Evolutionary conservation across 2,329 filamentous ascomycete genomes (phyloP), one percentile per base, ranked within the genome.

Genomic region (Ophiostoma sp.): DNA sequence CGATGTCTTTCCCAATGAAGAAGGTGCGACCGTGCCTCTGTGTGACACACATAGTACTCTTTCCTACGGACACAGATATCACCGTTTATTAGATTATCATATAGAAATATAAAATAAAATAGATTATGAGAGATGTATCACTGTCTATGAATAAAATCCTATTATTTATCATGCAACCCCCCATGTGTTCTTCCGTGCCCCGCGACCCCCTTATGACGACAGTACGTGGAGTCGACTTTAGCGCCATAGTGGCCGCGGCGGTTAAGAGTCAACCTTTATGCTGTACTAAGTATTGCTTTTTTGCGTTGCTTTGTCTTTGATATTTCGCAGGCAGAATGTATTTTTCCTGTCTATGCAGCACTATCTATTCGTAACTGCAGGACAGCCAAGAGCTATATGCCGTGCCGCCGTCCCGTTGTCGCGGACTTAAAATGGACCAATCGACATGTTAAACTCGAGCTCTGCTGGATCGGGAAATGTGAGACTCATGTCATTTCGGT

Each of bases 171-270:
- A 17, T 57, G 52, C n/a, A 57, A 57, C 52, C 23, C 27, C 23
- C 52, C 27, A 39, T 65, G 33, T 65, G 62, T 65, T 64, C 60
- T 64, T 64, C 60, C 52, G 33, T 23, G 17, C 64, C 64, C 35
- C 35, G 44, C 36, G 41, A 10, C 13, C 23, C 23, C 36, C 23
- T 35, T 44, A 67, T 67, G 65, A 67, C 65, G 65, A 67, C 36
- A 48, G 35, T 23, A 39, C 65, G 36, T 48, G 65, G n/a, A 27
- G 36, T 23, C 35, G 8, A 5, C 17, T 31, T 31, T 44, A 17
- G n/a, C 35, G 20, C 65, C 33, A 23, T 20, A n/a, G 35, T 33
- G 57, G 27, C 57, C 23, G 27, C 27, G 57, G 23, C 57, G 15
- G 57, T 33, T n/a, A 17, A 27, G 1, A 31, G 27, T 31, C 1